Base-by-base conservation (phyloP, 768 basidiomycete species). In the Collybia nuda region DNA sequence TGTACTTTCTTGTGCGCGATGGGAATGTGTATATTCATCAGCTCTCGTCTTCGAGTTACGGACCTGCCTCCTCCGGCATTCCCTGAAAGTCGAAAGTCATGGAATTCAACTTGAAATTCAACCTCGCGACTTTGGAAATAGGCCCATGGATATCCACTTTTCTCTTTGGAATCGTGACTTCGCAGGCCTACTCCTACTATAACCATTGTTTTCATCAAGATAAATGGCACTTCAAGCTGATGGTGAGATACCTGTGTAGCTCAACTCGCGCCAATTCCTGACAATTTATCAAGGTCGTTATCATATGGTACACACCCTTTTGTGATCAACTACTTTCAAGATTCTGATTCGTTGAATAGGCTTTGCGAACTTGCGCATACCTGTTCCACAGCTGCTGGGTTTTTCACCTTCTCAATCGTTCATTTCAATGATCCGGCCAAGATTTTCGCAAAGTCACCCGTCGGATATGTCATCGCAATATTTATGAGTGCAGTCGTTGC, bases 81-180 rank as follows among this genome's bases (percentile, higher is more conserved):
- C 32, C 12, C 14, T 14, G 32, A 11, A 32, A 32, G 32, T 32
- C 32, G 14, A 2, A 14, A 9, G 32, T 32, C 32, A 32, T 32
- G 32, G 32, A 32, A 14, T 21, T 44, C 43, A 3, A 44, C 43
- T 18, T 44, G 9, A 23, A 32, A n/a, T 21, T 44, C 28, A 44
- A 44, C 28, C 43, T 44, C 17, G 43, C 21, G 21, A 44, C 24
- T 8, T 26, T 22, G 17, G 43, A 44, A 28, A 44, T 44, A 3
- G 43, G 43, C 8, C 26, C 43, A 22, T 44, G 19, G 21, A 28
- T 44, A 2, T 44, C 24, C 8, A 28, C 24, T 22, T 44, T 44
- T 44, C 43, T 44, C 5, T 44, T 44, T 32, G 43, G 43, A 19
- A 44, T 44, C 22, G 22, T 23, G 17, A 44, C 43, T 17, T 24